A percentile compares a stretch with the other conserved stretches of the same genome.
phyloP scores from a whole-genome alignment of 805 yeast species.

The Brettanomyces bruxellensis region DNA sequence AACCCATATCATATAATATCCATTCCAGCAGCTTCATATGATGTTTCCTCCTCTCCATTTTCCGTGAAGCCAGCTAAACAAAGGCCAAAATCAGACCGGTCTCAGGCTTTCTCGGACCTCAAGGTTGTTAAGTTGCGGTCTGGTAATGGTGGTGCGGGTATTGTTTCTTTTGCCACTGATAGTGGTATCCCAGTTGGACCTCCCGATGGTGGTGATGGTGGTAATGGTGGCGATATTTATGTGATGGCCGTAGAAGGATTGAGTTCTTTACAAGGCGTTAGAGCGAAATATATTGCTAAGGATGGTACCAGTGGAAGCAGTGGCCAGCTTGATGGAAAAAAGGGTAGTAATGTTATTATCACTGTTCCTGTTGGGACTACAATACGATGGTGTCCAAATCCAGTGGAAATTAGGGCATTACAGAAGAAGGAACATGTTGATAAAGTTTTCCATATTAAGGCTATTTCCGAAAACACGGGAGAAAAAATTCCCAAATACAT shows the following conservation, averaged over 20 bases:
- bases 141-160: conserved; percentile 88
- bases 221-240: conserved; percentile 81
- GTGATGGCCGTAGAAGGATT: conserved; percentile 71
- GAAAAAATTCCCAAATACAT: conserved; percentile 29
- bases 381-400: conserved; percentile 78
- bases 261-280: conserved; percentile 61
- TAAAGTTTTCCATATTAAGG: conserved; percentile 19
- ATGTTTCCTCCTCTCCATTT: conserved; percentile 30
- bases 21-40: conserved; percentile 23
- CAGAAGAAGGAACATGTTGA: conserved; percentile 9
- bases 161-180: conserved; percentile 78
- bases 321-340: conserved; percentile 77
- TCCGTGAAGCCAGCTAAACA: conserved; percentile 25
- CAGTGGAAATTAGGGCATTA: conserved; percentile 30
- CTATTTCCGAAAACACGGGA: conserved; percentile 10
- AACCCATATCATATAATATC: conserved; percentile 20
- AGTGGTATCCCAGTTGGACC: conserved; percentile 84
- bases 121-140: conserved; percentile 57
- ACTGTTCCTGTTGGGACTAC: conserved; percentile 91
- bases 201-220: conserved; percentile 99
- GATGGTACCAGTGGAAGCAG: conserved; percentile 66
- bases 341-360: conserved; percentile 69
- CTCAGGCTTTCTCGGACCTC: conserved; percentile 49
- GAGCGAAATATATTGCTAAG: conserved; percentile 59
- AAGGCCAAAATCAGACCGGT: conserved; percentile 35